Evolutionary conservation across 352 stramenopile species (phyloP).

Genomic region (Pythium sukuiense): DNA sequence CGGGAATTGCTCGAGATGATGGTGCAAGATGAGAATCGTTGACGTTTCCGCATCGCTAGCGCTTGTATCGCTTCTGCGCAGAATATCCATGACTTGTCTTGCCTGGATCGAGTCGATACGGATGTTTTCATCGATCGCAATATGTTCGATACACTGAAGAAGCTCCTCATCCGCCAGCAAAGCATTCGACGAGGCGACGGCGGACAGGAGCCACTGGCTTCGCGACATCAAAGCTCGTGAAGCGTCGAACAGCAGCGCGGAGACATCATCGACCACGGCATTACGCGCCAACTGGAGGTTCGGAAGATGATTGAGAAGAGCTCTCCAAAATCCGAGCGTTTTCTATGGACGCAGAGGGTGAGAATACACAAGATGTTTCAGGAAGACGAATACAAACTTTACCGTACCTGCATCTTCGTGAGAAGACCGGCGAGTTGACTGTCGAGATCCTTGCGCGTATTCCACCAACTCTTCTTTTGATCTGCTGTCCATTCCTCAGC

Average conservation of each 20-base stretch:
- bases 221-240: constrained; percentile 1
- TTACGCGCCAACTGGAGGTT: background rate
- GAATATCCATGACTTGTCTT: constrained; percentile 2
- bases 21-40: constrained; percentile 68
- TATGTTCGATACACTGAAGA: constrained; percentile 19
- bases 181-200: constrained; percentile 2
- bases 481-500: constrained; percentile 48
- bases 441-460: constrained; percentile 58
- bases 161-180: constrained; percentile 19
- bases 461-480: constrained; percentile 83
- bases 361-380: background rate
- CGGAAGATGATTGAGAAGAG: constrained; percentile 15
- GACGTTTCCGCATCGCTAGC: constrained; percentile 9
- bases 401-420: constrained; percentile 51
- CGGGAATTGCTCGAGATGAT: constrained; percentile 68
- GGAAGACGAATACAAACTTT: background rate
- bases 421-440: constrained; percentile 41
- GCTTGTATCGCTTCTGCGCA: background rate
- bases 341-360: constrained; percentile 5
- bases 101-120: constrained; percentile 6
- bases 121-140: constrained; percentile 25
- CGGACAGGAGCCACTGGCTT: constrained; percentile 17
- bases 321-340: constrained; percentile 25
- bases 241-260: background rate
- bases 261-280: constrained; percentile 2